phyloP scores from a whole-genome alignment of 2,329 filamentous ascomycete species.

The Fusarium newnesense region DNA sequence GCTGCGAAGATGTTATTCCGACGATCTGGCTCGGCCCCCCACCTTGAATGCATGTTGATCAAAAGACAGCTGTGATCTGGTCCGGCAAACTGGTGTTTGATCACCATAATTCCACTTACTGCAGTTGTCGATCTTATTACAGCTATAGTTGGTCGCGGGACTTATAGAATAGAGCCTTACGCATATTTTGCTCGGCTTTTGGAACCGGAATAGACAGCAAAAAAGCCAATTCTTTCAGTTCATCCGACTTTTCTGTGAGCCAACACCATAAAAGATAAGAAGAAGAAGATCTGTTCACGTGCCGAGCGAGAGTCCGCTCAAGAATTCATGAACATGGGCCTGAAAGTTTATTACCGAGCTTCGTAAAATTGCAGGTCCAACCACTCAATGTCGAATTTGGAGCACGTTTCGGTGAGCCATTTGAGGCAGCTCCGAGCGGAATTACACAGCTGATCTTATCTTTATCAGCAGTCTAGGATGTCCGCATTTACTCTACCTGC shows the following conservation, averaged over 20 bases:
- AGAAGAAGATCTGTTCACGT: not conserved
- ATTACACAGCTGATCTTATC: not conserved
- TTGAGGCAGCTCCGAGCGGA: not conserved
- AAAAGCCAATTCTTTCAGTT: not conserved
- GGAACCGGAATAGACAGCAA: not conserved
- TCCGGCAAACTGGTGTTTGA: not conserved
- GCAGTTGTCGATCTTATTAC: not conserved
- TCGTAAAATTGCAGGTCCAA: not conserved
- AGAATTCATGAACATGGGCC: not conserved
- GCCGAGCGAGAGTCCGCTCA: not conserved
- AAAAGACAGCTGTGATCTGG: not conserved
- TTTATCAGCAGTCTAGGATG: not conserved
- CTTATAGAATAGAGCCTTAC: not conserved
- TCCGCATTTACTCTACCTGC: not conserved
- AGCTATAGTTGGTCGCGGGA: not conserved
- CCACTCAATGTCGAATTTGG: not conserved
- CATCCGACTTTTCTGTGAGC: not conserved
- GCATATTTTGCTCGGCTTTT: not conserved
- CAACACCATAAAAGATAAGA: not conserved
- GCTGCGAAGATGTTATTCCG: constrained; percentile 16
- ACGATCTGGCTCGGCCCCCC: constrained; percentile 24
- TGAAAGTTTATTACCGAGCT: not conserved
- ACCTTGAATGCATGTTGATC: constrained; percentile 14
- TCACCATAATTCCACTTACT: not conserved
- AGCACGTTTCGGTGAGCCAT: not conserved